Base-by-base conservation (phyloP, 1,284 basidiomycete genomes). In the Pyrrhoderma noxium region DNA sequence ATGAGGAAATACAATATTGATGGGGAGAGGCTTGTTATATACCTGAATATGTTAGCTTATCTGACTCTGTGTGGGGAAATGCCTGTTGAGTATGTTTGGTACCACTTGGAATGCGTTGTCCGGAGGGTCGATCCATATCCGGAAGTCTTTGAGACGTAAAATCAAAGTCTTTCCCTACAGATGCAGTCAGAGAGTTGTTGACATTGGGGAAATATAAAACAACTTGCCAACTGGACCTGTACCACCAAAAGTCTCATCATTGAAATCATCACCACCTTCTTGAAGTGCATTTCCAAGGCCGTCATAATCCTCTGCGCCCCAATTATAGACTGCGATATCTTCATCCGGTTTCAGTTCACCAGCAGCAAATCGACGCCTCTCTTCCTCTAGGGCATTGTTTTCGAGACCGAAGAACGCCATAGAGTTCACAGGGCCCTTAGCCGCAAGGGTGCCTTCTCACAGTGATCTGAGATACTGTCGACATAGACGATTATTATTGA, bases 241-340 rank as follows among this genome's bases (percentile, higher is more conserved):
- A 37, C 70, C 77, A 36, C 94, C 95, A 70, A 99, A 99, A 1
- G 95, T 99, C 72, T 96, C 93, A 64, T 96, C 91, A 67, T 97
- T 96, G 60, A 93, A 65, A 57, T 93, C 92, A 72, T 96, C 93
- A 46, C 82, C 82, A 36, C 83, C 84, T 66, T 98, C 95, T 60
- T 88, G 82, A 54, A 97, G 76, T 53, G 81, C 80, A 67, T 90
- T 87, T 42, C 87, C 93, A 8, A 94, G 80, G n/a, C 87, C 88
- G 68, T 93, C 90, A 64, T 92, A 92, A 59, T 82, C 84, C 45
- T 92, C 90, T 60, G 89, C 86, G 18, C 89, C 90, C 89, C 89
- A 93, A 41, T 85, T 90, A 69, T 88, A 91, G 47, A 89, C 85
- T 3, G 82, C 79, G 57, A 96, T 74, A 69, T 93, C 83, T 61